Evolutionary conservation across 305 asterid species (phyloP).

Genomic region (Rubia peregrina): DNA sequence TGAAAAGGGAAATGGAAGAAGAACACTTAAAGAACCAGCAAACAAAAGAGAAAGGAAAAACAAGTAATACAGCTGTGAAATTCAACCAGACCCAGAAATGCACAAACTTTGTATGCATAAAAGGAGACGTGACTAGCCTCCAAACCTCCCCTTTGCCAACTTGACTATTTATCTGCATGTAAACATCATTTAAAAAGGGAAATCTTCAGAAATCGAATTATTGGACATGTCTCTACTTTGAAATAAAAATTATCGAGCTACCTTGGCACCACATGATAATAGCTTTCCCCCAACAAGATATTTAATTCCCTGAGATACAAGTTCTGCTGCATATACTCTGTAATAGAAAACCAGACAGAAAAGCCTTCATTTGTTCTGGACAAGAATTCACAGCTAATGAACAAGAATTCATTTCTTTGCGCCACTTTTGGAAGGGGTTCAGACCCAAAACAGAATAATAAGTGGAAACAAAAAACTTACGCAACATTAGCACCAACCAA

Average conservation of each 20-base stretch:
- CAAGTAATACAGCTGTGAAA: conserved; percentile 5
- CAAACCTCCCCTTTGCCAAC: conserved; percentile 75
- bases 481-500: conserved; percentile 65
- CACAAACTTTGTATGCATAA: conserved; percentile 73
- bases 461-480: conserved; percentile 41
- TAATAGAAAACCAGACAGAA: conserved; percentile 23
- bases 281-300: conserved; percentile 24
- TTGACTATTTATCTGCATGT: conserved; percentile 69
- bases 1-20: conserved; percentile 29
- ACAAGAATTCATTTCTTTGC: conserved; percentile 1
- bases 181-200: background rate
- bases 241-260: background rate
- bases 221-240: background rate
- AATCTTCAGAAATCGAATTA: background rate
- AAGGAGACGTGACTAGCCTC: conserved; percentile 83
- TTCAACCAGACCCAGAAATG: conserved; percentile 70
- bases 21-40: conserved; percentile 16
- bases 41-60: conserved; percentile 13
- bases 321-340: conserved; percentile 65
- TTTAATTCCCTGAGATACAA: conserved; percentile 35
- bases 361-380: conserved; percentile 13
- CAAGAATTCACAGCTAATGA: background rate
- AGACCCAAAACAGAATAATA: background rate
- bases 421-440: background rate
- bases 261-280: conserved; percentile 61